These are phyloP conservation scores for Aspergillus oerlinghausenensis DNA, from an alignment of 2,329 filamentous ascomycete genomes.

Conservation along the genomic window DNA sequence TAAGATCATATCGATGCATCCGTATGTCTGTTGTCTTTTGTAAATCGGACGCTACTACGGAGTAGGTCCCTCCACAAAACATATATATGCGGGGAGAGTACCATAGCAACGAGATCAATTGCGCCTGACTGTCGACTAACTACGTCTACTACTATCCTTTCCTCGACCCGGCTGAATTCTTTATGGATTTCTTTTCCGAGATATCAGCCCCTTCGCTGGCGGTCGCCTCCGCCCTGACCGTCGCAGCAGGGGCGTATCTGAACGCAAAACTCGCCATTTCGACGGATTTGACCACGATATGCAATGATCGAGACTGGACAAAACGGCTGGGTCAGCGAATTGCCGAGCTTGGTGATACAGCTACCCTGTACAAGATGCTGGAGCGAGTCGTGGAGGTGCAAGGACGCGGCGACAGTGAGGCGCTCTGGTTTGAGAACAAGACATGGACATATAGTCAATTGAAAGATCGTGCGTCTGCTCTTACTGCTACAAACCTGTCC, in stretches of 20 bases:
- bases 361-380: slow-evolving; percentile 42
- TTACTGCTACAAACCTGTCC: background rate
- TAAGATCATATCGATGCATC: background rate
- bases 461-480: slow-evolving; percentile 35
- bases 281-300: slow-evolving; percentile 35
- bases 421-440: slow-evolving; percentile 47
- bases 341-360: slow-evolving; percentile 34
- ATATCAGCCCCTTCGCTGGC: slow-evolving; percentile 26
- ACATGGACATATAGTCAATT: slow-evolving; percentile 46
- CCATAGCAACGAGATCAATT: background rate
- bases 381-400: slow-evolving; percentile 38
- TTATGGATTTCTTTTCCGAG: slow-evolving; percentile 29
- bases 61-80: too few species aligned
- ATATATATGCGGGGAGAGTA: background rate
- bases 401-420: slow-evolving; percentile 35
- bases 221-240: slow-evolving; percentile 31
- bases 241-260: slow-evolving; percentile 37
- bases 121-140: background rate
- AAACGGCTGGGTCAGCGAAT: slow-evolving; percentile 35
- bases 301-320: slow-evolving; percentile 28
- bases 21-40: slow-evolving; percentile 8
- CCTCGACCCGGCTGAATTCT: background rate
- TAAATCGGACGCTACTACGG: background rate
- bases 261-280: slow-evolving; percentile 42
- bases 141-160: background rate